A percentile compares a stretch with the other conserved stretches of the same genome.
These are phyloP conservation scores for Clonostachys chloroleuca DNA, from an alignment of 2,329 filamentous ascomycete species.

Conservation along the genomic window DNA sequence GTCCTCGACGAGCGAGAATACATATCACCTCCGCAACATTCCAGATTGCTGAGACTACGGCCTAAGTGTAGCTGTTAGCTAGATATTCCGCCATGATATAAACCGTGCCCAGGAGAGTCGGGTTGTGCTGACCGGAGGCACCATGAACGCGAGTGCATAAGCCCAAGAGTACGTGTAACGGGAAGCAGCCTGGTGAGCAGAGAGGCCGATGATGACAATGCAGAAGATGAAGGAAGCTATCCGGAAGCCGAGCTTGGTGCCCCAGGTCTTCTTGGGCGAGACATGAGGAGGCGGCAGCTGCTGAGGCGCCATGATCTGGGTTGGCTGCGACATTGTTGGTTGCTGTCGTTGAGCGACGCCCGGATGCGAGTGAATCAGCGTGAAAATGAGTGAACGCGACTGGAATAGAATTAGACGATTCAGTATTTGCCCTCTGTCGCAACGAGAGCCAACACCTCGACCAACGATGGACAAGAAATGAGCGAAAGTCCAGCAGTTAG, in stretches of 20 bases:
- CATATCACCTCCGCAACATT: conserved; percentile 5
- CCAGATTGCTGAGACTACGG: conserved; percentile 3
- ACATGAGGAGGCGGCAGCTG: conserved; percentile 2
- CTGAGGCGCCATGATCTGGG: no score
- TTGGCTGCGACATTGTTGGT: no score
- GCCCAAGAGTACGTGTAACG: neutral
- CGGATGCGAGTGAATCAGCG: no score
- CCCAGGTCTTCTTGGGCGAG: conserved; percentile 2
- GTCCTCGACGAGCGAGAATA: conserved; percentile 3
- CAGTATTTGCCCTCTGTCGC: no score
- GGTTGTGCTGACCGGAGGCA: conserved; percentile 1
- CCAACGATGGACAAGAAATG: no score
- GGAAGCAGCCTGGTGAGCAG: neutral
- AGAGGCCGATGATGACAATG: conserved; percentile 3
- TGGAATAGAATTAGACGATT: no score
- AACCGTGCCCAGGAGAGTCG: neutral
- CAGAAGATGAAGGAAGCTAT: conserved; percentile 3
- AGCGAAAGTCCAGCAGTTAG: no score
- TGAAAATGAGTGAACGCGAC: no score
- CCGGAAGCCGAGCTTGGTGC: conserved; percentile 1
- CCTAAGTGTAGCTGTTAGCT: neutral
- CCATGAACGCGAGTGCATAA: conserved; percentile 1
- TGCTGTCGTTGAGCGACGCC: no score
- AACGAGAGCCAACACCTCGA: no score
- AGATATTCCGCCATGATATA: neutral